phyloP scores from a whole-genome alignment of 225 moss, liverwort and hornwort species.

The Straminergon stramineum region DNA sequence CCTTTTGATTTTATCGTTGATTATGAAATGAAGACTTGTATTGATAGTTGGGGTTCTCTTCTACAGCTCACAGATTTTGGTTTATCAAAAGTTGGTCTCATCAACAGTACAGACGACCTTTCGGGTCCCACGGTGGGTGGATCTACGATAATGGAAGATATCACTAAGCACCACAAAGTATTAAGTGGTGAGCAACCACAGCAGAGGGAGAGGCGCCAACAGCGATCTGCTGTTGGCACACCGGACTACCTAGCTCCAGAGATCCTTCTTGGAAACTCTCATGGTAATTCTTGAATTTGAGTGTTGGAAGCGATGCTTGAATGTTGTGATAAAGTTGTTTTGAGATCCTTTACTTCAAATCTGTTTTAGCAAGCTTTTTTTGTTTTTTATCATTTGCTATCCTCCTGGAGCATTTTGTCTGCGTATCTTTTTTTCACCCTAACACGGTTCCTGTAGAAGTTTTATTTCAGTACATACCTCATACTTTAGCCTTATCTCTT shows the following conservation, averaged over 20 bases:
- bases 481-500: background rate
- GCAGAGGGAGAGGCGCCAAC: slow-evolving; percentile 90
- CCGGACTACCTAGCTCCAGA: slow-evolving; percentile 99
- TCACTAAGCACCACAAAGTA: slow-evolving; percentile 46
- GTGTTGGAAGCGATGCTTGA: background rate
- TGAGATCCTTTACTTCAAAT: background rate
- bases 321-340: background rate
- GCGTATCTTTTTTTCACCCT: background rate
- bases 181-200: slow-evolving; percentile 57
- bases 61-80: slow-evolving; percentile 99
- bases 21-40: background rate
- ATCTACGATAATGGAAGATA: slow-evolving; percentile 64
- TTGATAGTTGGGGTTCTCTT: slow-evolving; percentile 2
- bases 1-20: background rate
- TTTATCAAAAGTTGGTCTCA: slow-evolving; percentile 98
- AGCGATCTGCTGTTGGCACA: slow-evolving; percentile 95
- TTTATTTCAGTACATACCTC: background rate
- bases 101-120: slow-evolving; percentile 98
- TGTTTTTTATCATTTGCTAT: background rate
- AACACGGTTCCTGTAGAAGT: background rate
- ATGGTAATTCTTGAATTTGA: slow-evolving; percentile 43
- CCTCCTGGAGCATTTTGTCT: background rate
- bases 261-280: slow-evolving; percentile 95
- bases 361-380: background rate
- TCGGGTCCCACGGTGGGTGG: slow-evolving; percentile 82